These are phyloP conservation scores for Fragaria iinumae DNA, from an alignment of 306 rosid genomes.

Conservation along the genomic window DNA sequence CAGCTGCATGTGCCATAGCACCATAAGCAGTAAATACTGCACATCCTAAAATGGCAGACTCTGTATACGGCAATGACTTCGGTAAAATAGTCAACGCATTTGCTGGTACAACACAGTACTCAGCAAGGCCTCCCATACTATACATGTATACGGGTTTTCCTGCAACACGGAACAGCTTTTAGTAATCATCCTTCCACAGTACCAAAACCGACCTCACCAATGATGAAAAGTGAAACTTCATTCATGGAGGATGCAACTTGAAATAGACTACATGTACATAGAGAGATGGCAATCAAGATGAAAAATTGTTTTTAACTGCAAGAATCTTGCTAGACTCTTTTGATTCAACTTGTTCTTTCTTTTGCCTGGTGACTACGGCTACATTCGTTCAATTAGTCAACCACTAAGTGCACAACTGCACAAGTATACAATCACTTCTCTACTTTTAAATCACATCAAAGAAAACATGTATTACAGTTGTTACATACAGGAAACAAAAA, in stretches of 20 bases:
- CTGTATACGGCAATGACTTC: slow-evolving; percentile 67
- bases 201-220: neutral
- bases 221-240: neutral
- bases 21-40: slow-evolving; percentile 99
- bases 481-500: neutral
- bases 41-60: slow-evolving; percentile 93
- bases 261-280: neutral
- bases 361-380: neutral
- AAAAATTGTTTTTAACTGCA: neutral
- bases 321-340: neutral
- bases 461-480: neutral
- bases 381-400: neutral
- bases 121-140: slow-evolving; percentile 99
- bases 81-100: slow-evolving; percentile 71
- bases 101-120: slow-evolving; percentile 93
- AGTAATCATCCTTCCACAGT: slow-evolving; percentile 12
- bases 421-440: neutral
- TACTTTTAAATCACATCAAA: neutral
- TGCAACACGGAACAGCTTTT: slow-evolving; percentile 28
- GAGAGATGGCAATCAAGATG: neutral
- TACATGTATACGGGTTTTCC: slow-evolving; percentile 88
- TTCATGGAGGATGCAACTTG: neutral
- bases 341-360: neutral
- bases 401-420: neutral
- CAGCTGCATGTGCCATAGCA: slow-evolving; percentile 96